Percentiles rank a stretch among this genome's conserved stretches.
phyloP scores from a whole-genome alignment of 1,284 basidiomycete genomes.

The Filobasidium uniguttulatum region DNA sequence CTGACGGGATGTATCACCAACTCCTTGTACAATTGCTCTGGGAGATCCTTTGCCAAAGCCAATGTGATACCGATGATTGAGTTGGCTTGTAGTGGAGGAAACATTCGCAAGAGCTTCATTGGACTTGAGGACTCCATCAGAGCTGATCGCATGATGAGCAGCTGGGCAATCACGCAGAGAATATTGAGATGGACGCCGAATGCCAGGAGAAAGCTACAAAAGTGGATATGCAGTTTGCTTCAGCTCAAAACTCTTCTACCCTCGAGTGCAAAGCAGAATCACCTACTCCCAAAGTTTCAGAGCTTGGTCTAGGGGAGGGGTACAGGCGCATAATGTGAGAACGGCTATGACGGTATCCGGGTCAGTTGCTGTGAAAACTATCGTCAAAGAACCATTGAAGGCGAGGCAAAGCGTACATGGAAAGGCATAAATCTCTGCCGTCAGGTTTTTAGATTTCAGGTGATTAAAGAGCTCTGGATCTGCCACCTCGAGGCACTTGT shows the following conservation, averaged over 20 bases:
- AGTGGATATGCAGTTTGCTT: not conserved
- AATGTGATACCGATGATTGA: conserved; percentile 84
- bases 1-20: conserved; percentile 73
- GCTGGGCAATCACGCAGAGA: conserved; percentile 86
- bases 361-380: not conserved
- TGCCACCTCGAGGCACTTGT: conserved; percentile 76
- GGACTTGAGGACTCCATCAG: conserved; percentile 77
- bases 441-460: conserved; percentile 78
- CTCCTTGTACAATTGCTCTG: conserved; percentile 75
- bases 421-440: conserved; percentile 95
- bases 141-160: conserved; percentile 75
- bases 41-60: conserved; percentile 79
- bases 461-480: conserved; percentile 72
- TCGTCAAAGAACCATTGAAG: too few relatives aligned
- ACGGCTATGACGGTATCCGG: conserved; percentile 47
- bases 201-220: conserved; percentile 61
- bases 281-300: conserved; percentile 75
- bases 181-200: conserved; percentile 94
- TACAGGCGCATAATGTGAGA: conserved; percentile 88
- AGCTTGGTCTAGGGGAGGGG: conserved; percentile 86
- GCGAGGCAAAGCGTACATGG: conserved; percentile 54
- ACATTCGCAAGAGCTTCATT: conserved; percentile 87
- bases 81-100: conserved; percentile 76
- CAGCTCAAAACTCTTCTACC: not conserved
- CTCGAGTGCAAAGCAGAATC: not conserved